Evolutionary conservation across 768 basidiomycete genomes (phyloP), one percentile per base, ranked within the genome.

Genomic region (Lactarius pseudohatsudake): DNA sequence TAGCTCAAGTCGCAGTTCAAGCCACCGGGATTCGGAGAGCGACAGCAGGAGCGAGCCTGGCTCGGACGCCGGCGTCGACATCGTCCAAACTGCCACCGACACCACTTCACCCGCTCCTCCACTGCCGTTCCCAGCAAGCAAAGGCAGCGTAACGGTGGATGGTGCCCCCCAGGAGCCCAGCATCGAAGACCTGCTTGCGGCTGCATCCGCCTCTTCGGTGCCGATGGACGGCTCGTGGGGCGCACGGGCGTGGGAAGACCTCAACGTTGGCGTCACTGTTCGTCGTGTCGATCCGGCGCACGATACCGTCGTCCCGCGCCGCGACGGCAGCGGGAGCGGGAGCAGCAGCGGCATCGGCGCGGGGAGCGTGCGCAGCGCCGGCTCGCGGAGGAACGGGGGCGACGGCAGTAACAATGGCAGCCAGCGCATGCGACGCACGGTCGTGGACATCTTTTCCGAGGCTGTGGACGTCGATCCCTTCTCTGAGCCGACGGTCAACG

Each of bases 211-310:
- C 9, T 16, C 34, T 61, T 15, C 54, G 45, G 57, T 34, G n/a
- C 68, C 64, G 4, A 64, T 40, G 57, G 65, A 65, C 7, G 67
- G 70, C 20, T 70, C 73, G 22, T 76, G 75, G 75, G 79, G 78
- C 41, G 78, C 76, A 13, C 70, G 75, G 9, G 78, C 78, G 3
- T 79, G 78, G 78, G 78, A 79, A 69, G 76, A 75, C 34, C 68
- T 75, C 54, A 74, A 77, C 62, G n/a, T 71, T 26, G 76, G 77
- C 1, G 71, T 70, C 11, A 79, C 78, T n/a, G 73, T 78, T 34
- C 78, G 77, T 67, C 74, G 72, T 36, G 40, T 76, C 36, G 66
- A 69, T 15, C 2, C 26, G 2, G 69, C 68, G 18, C 56, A 64
- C 59, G 71, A 61, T 32, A 62, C 65, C 13, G 64, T 62, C 30